A percentile compares a stretch with the other conserved stretches of the same genome.
Evolutionary conservation across 2,329 filamentous ascomycete species (phyloP).

Genomic region (Escovopsis sp.): DNA sequence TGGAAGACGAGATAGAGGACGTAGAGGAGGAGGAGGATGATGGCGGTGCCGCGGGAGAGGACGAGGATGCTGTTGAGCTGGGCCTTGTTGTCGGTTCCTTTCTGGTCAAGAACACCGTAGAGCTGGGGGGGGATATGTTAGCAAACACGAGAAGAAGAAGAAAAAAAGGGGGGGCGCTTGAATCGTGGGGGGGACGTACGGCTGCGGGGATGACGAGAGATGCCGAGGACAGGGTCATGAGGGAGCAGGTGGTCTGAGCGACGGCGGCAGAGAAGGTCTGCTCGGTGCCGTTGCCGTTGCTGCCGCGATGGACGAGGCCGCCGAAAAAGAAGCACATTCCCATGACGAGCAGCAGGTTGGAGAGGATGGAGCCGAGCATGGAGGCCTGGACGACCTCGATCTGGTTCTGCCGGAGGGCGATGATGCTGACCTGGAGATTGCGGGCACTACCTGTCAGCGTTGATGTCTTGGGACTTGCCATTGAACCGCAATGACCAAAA

Average conservation of each 20-base stretch:
- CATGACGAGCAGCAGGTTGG: constrained; percentile 79
- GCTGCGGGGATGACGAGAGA: constrained; percentile 69
- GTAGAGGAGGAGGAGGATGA: constrained; percentile 63
- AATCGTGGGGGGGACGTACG: constrained; percentile 20
- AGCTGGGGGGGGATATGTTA: constrained; percentile 26
- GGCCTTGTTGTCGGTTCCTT: constrained; percentile 26
- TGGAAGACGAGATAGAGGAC: constrained; percentile 67
- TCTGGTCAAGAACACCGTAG: constrained; percentile 46
- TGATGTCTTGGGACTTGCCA: not conserved
- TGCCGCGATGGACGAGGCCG: constrained; percentile 46
- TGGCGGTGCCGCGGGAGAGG: constrained; percentile 60
- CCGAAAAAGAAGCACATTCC: constrained; percentile 70
- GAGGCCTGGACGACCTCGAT: constrained; percentile 95
- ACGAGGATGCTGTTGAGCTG: constrained; percentile 43
- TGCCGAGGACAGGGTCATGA: constrained; percentile 63
- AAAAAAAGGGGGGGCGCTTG: not conserved
- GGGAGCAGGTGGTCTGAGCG: constrained; percentile 60
- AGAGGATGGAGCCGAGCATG: constrained; percentile 92
- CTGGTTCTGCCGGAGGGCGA: constrained; percentile 71
- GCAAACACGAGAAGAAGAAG: constrained; percentile 18
- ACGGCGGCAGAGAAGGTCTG: constrained; percentile 63
- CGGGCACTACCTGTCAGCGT: constrained; percentile 1
- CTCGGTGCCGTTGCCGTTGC: constrained; percentile 44
- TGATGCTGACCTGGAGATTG: constrained; percentile 61
- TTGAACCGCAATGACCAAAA: not conserved